A percentile compares a stretch with the other conserved stretches of the same genome.
These are phyloP conservation scores for Trichoderma harzianum DNA, from an alignment of 2,329 filamentous ascomycete species.

Conservation along the genomic window DNA sequence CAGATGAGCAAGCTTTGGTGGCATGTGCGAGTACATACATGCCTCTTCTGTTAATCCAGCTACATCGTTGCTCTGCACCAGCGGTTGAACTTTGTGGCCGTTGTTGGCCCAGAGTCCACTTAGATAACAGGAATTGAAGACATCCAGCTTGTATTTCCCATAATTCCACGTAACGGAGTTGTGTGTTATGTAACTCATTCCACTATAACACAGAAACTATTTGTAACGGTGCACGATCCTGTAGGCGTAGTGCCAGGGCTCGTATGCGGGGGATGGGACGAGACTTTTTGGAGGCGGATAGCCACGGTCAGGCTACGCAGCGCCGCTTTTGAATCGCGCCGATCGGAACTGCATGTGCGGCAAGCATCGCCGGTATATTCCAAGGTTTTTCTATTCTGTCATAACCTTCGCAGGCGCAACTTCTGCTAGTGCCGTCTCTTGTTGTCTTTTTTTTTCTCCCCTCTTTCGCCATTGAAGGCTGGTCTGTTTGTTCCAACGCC, in stretches of 20 bases:
- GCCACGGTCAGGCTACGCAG: conserved; percentile 22
- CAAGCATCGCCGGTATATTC: conserved; percentile 6
- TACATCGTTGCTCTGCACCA: not conserved
- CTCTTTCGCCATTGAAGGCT: not conserved
- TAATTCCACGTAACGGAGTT: not conserved
- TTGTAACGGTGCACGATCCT: not conserved
- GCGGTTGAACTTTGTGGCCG: not conserved
- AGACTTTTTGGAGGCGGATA: conserved; percentile 20
- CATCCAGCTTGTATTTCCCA: not conserved
- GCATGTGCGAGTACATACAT: not conserved
- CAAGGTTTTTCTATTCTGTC: too few species aligned
- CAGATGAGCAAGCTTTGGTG: not conserved
- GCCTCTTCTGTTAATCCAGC: not conserved
- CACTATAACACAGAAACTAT: not conserved
- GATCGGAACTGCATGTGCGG: not conserved
- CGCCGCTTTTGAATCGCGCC: conserved; percentile 5
- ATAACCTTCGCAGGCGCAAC: conserved; percentile 8
- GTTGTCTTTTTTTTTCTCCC: not conserved
- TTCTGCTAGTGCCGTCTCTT: not conserved
- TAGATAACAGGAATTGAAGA: not conserved
- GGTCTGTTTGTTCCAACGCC: conserved; percentile 5
- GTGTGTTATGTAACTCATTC: not conserved
- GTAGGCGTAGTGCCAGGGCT: not conserved
- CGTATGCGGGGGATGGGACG: conserved; percentile 15
- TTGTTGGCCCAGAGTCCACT: not conserved